Base-by-base conservation (phyloP, 2,329 filamentous ascomycete genomes). In the Emergomyces orientalis region DNA sequence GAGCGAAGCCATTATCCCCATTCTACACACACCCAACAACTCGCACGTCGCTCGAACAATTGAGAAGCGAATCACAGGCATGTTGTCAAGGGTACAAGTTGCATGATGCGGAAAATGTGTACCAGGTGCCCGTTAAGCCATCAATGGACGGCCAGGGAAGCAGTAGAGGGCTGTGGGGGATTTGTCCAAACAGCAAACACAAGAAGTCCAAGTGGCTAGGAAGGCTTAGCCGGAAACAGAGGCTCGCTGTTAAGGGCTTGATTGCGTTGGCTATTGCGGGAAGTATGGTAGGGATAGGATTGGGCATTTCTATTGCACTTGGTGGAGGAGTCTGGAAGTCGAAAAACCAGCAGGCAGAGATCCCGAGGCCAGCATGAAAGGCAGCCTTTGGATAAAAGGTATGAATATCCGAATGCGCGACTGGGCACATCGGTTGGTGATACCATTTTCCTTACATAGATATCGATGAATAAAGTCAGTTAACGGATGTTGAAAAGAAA, bases 261-360 rank as follows among this genome's bases (percentile, higher is more conserved):
- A 71, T 80, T 60, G 78, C 76, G 0, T 60, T 79, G n/a, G 63
- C 78, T 14, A 72, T 76, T 8, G 65, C 79, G 25, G 78, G 77
- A 5, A 71, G 70, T 19, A 78, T 78, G 72, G 74, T 79, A 22
- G 78, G 74, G 6, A 74, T 80, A 63, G 78, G 77, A 11, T 65
- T 80, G 63, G 77, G 78, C 2, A 77, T 80, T 63, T 77, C 76
- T 1, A 72, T 72, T 27, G 76, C 75, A 1, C 76, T 79, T 1
- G 75, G 76, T 37, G 77, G 76, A n/a, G 74, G 76, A 6, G 74
- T 78, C 3, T 80, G 77, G 74, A 77, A 72, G 63, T 72, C 67
- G 11, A 70, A 72, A 63, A 68, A 74, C 22, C 67, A 71, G 41
- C 69, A 72, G 27, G 68, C 68, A 30, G 57, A 67, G 0, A 69